Percentiles rank a stretch among this genome's conserved stretches.
Conservation (phyloP, 768 basidiomycete genomes). For the Strobilomyces echinocephalus region DNA sequence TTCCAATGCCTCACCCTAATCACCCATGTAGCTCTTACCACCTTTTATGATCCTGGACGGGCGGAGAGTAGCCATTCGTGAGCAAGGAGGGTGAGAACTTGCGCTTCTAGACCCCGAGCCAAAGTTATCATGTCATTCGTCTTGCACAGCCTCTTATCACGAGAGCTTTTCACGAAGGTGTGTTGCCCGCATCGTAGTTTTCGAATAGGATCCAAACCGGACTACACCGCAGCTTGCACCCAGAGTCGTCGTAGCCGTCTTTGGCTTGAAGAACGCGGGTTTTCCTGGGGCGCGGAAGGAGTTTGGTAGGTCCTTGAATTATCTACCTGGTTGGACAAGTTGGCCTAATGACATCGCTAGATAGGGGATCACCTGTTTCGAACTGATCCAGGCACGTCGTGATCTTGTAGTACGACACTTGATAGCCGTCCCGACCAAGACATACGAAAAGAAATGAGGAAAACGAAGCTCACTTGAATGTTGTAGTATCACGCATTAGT, state of each 20-base stretch:
- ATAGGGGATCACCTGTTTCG: conserved; percentile 15
- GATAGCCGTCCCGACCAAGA: conserved; percentile 17
- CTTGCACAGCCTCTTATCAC: conserved; percentile 30
- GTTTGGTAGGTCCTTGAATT: conserved; percentile 10
- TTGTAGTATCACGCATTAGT: too few relatives aligned
- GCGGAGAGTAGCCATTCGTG: conserved; percentile 6
- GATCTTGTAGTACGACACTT: conserved; percentile 14
- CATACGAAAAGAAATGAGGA: too few relatives aligned
- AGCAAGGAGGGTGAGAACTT: conserved; percentile 20
- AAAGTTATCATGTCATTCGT: not conserved
- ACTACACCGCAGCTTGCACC: conserved; percentile 36
- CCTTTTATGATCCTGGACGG: conserved; percentile 2
- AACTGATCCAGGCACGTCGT: conserved; percentile 13
- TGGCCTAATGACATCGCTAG: conserved; percentile 4
- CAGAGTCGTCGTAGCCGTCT: conserved; percentile 40
- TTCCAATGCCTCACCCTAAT: not conserved
- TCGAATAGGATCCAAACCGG: conserved; percentile 14
- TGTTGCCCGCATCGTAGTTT: not conserved
- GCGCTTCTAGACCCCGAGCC: not conserved
- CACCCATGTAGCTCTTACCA: conserved; percentile 3
- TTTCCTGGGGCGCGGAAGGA: conserved; percentile 3
- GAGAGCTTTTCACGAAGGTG: conserved; percentile 24
- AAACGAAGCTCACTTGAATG: too few relatives aligned
- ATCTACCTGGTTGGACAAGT: not conserved
- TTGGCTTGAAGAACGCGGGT: conserved; percentile 38